Evolutionary conservation across 2,329 filamentous ascomycete species (phyloP), one percentile per base, ranked within the genome.

Genomic region (Venturiaceae sp.): DNA sequence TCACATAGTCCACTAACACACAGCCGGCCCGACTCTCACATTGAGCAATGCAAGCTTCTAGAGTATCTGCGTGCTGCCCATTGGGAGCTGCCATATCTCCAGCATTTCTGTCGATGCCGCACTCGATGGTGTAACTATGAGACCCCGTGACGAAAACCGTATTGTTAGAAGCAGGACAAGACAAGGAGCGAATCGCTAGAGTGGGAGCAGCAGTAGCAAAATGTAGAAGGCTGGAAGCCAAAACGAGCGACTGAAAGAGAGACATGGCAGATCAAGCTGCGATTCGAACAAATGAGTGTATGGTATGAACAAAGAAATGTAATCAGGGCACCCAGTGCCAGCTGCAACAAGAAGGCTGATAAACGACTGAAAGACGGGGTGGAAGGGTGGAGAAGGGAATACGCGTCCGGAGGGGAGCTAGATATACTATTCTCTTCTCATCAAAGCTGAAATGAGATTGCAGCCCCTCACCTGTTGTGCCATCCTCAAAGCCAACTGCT

Each of bases 61-160:
- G 26, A 5, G 21, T 33, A 13, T 30, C n/a, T 3, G 55, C 44
- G n/a, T 26, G 19, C 11, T 30, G 39, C 4, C 55, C 55, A 26
- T 58, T 58, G 9, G 55, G 55, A 44, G 55, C 41, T 32, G 55
- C 4, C 55, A 58, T 58, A 50, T 58, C 55, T 3, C 55, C 55
- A 16, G 21, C 23, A 58, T n/a, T 9, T n/a, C 39, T 28, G 19
- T 58, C 55, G 19, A 34, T 52, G 1, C 26, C 44, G 26, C 55
- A 58, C 33, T 58, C 55, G 19, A 58, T 52, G 21, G 39, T 52
- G 21, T 37, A 58, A 28, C 11, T 58, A 5, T 32, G 11, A 23
- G 30, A 23, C 5, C 55, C 55, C 37, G 26, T 13, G 7, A 14
- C 16, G 28, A 21, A 47, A 11, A 26, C 32, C 14, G 37, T 14